These are phyloP conservation scores for Ophiocordyceps camponoti-leonardi DNA, from an alignment of 2,329 filamentous ascomycete genomes.

Conservation along the genomic window DNA sequence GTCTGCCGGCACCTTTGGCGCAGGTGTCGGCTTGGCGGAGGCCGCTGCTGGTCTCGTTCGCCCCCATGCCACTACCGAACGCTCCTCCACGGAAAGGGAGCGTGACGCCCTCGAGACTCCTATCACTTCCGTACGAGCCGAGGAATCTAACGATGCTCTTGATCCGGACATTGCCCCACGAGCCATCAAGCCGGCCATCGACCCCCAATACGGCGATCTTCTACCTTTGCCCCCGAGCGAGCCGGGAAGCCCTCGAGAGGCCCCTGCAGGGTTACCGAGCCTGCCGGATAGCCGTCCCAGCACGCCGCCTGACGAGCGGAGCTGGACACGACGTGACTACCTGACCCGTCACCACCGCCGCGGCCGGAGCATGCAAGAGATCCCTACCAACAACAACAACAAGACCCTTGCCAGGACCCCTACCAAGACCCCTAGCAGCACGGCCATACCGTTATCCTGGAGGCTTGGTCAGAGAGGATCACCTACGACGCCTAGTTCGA, in stretches of 20 bases:
- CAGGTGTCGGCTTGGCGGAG: conserved; percentile 46
- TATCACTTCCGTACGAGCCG: conserved; percentile 3
- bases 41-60: conserved; percentile 21
- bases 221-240: conserved; percentile 45
- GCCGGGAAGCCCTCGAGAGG: conserved; percentile 27
- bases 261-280: conserved; percentile 25
- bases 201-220: conserved; percentile 48
- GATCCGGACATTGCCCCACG: conserved; percentile 42
- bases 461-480: conserved; percentile 29
- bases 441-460: conserved; percentile 39
- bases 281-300: conserved; percentile 44
- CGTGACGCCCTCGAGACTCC: conserved; percentile 9
- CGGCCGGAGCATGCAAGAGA: conserved; percentile 29
- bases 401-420: conserved; percentile 33
- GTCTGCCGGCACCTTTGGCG: conserved; percentile 54
- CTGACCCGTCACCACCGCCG: conserved; percentile 26
- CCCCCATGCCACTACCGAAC: conserved; percentile 29
- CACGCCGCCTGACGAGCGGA: conserved; percentile 32
- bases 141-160: conserved; percentile 17
- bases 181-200: conserved; percentile 46
- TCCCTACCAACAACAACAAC: conserved; percentile 10
- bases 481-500: conserved; percentile 21
- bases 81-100: conserved; percentile 21
- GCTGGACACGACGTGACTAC: conserved; percentile 17
- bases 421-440: conserved; percentile 34